These are phyloP conservation scores for Lipomyces orientalis DNA, from an alignment of 805 yeast genomes.

Conservation along the genomic window DNA sequence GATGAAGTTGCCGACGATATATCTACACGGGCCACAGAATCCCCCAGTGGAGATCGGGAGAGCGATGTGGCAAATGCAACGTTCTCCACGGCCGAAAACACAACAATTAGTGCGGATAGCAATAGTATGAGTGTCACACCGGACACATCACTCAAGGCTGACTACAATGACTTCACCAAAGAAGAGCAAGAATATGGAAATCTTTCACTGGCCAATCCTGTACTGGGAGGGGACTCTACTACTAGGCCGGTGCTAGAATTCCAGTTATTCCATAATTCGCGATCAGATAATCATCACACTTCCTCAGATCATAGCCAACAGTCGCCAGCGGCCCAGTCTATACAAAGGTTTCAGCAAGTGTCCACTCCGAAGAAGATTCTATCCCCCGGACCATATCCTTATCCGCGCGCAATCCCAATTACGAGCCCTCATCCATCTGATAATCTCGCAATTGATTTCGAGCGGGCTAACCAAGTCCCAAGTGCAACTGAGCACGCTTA, in stretches of 20 bases:
- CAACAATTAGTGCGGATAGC: not conserved
- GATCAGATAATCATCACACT: not conserved
- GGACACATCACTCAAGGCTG: constrained; percentile 4
- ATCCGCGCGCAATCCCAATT: constrained; percentile 18
- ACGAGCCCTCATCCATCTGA: constrained; percentile 24
- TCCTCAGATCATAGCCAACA: not conserved
- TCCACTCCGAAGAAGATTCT: not conserved
- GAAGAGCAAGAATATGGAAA: constrained; percentile 5
- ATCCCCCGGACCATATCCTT: constrained; percentile 19
- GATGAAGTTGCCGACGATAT: not conserved
- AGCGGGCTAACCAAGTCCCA: constrained; percentile 12
- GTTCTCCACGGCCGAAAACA: not conserved
- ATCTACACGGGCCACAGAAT: not conserved
- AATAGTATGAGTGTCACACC: not conserved
- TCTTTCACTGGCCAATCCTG: not conserved
- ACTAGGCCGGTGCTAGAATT: not conserved
- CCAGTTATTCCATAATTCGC: constrained; percentile 1
- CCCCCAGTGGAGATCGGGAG: not conserved
- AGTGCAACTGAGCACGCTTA: constrained; percentile 12
- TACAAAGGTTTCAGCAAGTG: not conserved
- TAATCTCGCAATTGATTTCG: constrained; percentile 18
- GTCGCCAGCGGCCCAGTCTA: not conserved
- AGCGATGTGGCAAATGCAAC: not conserved
- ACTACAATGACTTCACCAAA: constrained; percentile 2
- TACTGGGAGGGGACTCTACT: not conserved